A percentile compares a stretch with the other conserved stretches of the same genome.
These are phyloP conservation scores for Didymella exigua DNA, from an alignment of 2,329 filamentous ascomycete species.

Conservation along the genomic window DNA sequence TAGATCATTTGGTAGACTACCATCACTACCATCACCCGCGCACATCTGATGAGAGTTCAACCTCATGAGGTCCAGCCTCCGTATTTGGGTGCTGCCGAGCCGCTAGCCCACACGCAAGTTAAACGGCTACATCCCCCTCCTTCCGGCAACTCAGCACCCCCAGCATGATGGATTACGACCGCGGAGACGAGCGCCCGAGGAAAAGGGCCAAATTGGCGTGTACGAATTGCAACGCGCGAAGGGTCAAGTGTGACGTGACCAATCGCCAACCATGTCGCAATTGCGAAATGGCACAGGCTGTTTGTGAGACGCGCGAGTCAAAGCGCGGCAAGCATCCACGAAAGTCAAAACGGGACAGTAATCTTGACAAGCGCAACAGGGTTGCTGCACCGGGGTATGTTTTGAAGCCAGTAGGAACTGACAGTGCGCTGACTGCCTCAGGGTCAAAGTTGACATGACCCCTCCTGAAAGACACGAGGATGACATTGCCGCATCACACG, in stretches of 20 bases:
- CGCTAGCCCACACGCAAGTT: constrained; percentile 12
- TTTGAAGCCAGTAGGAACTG: neutral
- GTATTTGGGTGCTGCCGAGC: constrained; percentile 16
- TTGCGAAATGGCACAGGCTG: constrained; percentile 45
- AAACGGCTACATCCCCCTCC: constrained; percentile 32
- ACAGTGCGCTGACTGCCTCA: constrained; percentile 4
- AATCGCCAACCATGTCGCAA: constrained; percentile 53
- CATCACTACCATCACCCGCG: too few relatives aligned
- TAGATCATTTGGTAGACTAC: neutral
- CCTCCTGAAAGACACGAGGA: constrained; percentile 34
- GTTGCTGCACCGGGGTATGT: constrained; percentile 23
- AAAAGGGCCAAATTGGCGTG: constrained; percentile 53
- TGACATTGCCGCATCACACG: constrained; percentile 38
- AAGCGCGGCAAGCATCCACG: constrained; percentile 51
- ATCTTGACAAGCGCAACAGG: constrained; percentile 14
- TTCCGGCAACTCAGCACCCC: constrained; percentile 21
- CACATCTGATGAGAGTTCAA: neutral
- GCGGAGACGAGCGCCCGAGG: constrained; percentile 23
- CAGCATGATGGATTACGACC: constrained; percentile 18
- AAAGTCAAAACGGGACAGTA: constrained; percentile 25
- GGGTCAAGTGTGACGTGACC: constrained; percentile 55
- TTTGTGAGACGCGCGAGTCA: constrained; percentile 52
- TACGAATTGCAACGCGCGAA: constrained; percentile 52
- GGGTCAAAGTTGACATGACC: constrained; percentile 12
- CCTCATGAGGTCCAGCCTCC: neutral